These are phyloP conservation scores for Chenopodium formosanum DNA, from an alignment of 148 eudicot species.

Conservation along the genomic window DNA sequence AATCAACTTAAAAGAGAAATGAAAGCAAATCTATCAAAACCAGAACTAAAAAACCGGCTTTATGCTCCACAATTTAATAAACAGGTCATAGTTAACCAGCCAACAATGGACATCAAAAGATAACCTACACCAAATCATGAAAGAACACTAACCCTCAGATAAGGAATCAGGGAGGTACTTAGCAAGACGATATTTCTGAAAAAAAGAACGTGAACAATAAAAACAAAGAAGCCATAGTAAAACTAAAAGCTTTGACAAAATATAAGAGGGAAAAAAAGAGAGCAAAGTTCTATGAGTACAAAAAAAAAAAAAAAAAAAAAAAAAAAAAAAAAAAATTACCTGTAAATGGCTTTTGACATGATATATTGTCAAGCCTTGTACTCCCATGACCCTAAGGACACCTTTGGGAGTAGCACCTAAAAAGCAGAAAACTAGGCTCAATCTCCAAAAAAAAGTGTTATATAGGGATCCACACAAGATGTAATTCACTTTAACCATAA, in stretches of 20 bases:
- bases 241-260: background rate
- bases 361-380: constrained; percentile 66
- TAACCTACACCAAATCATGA: background rate
- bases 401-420: constrained; percentile 77
- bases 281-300: too few species aligned
- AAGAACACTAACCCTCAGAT: constrained; percentile 47
- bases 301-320: background rate
- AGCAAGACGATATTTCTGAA: constrained; percentile 68
- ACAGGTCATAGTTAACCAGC: background rate
- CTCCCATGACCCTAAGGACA: constrained; percentile 72
- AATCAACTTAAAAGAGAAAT: background rate
- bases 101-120: background rate
- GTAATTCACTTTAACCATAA: too few species aligned
- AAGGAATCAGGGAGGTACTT: constrained; percentile 67
- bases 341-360: constrained; percentile 77
- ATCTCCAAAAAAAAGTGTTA: background rate
- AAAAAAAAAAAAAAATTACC: constrained; percentile 19
- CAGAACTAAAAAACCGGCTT: background rate
- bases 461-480: background rate
- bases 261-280: background rate
- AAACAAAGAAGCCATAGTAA: background rate
- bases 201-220: background rate
- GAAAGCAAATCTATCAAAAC: background rate
- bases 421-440: background rate
- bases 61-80: background rate